Evolutionary conservation across 208 protist species (phyloP), one percentile per base, ranked within the genome.

Genomic region (Angomonas deanei): DNA sequence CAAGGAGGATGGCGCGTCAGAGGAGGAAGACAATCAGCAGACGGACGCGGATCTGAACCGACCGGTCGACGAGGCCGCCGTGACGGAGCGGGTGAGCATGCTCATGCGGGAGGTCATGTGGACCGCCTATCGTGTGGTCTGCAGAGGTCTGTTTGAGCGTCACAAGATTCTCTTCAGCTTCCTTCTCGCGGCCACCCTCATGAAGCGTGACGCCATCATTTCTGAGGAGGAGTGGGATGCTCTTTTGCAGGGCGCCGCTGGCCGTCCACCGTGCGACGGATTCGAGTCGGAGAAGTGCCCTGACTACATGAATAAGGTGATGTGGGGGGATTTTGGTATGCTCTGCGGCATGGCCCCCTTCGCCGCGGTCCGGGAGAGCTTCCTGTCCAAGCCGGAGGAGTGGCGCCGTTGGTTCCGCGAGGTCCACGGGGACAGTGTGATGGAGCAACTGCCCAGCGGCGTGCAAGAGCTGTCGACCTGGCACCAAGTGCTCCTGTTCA

Each of bases 101-200:
- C 76, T 97, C 6, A 76, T 88, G 26, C 74, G 78, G 60, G 86
- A 84, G 55, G 70, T 92, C 27, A 97, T 91, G 34, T 79, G 79
- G 64, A 75, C 90, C 59, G 90, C 91, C 31, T 98, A 94, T 70
- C 78, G 75, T 49, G 94, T 88, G 26, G 80, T 98, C 30, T 98
- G 95, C 83, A 87, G 95, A 33, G 95, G 93, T n/a, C 86, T 98
- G 26, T 98, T 98, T 66, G 93, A 97, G 56, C 57, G 76, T 17
- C 85, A 98, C 83, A 98, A 98, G 81, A 73, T 96, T 28, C 82
- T 97, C 46, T 97, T 97, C 74, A 93, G 92, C 32, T 97, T 97
- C 38, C 65, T 98, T 34, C 80, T 98, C 8, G 75, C 80, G 39
- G 80, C 83, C 33, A 80, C 80, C 6, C 83, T 98, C 53, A 76